Percentiles rank a stretch among this genome's conserved stretches.
Evolutionary conservation across 176 grass and related monocot species (phyloP).

Genomic region (Paspalum notatum): DNA sequence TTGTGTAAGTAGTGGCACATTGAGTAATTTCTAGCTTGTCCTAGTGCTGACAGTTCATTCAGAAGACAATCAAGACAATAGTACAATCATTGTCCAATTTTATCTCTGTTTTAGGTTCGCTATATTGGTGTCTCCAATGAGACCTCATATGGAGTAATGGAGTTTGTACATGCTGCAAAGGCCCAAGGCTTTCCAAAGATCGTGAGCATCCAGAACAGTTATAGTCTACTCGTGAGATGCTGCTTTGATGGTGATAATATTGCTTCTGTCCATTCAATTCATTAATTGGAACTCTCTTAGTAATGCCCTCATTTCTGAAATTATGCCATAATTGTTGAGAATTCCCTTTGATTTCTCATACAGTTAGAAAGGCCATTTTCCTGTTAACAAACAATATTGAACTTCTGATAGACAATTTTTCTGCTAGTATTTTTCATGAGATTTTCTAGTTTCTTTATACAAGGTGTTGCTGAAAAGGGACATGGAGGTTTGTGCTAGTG

Average conservation of each 20-base stretch:
- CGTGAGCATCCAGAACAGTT: constrained; percentile 87
- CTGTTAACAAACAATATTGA: constrained; percentile 3
- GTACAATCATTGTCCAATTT: background rate
- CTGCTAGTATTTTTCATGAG: background rate
- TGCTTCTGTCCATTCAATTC: background rate
- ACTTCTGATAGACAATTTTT: background rate
- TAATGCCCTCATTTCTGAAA: constrained; percentile 12
- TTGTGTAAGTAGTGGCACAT: constrained; percentile 1
- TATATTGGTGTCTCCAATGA: constrained; percentile 96
- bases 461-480: background rate
- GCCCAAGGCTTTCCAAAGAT: constrained; percentile 72
- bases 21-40: background rate
- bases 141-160: constrained; percentile 92
- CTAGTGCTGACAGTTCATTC: background rate
- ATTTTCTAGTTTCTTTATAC: background rate
- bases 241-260: constrained; percentile 72
- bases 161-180: constrained; percentile 77
- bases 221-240: constrained; percentile 80
- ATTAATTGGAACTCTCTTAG: background rate
- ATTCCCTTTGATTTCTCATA: background rate
- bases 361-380: background rate
- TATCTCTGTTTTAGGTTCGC: constrained; percentile 56
- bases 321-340: background rate
- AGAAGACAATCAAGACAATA: background rate
- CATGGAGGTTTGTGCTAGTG: background rate